These are phyloP conservation scores for Penicillium verhagenii DNA, from an alignment of 495 filamentous ascomycete species.

Conservation along the genomic window DNA sequence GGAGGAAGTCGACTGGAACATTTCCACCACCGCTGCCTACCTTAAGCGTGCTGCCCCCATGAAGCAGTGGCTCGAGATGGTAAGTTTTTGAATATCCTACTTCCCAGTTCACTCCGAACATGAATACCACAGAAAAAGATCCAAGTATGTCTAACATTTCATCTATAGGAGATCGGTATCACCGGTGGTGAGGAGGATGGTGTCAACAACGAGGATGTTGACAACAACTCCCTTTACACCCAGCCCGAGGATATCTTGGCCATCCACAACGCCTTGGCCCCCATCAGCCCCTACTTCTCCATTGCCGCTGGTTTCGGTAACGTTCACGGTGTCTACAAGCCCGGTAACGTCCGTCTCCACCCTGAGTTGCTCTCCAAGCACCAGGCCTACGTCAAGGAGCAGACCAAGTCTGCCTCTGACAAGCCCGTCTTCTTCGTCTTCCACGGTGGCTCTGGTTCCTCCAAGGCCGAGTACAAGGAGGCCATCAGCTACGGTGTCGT, in stretches of 20 bases:
- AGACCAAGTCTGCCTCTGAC: slow-evolving; percentile 61
- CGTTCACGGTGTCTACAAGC: slow-evolving; percentile 99
- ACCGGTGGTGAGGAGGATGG: slow-evolving; percentile 96
- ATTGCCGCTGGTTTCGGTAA: slow-evolving; percentile 99
- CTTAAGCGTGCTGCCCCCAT: slow-evolving; percentile 86
- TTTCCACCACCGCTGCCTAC: slow-evolving; percentile 85
- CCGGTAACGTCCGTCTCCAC: slow-evolving; percentile 94
- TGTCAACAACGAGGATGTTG: slow-evolving; percentile 67
- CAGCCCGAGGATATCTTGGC: slow-evolving; percentile 93
- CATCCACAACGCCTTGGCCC: slow-evolving; percentile 76
- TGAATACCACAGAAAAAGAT: too few relatives aligned
- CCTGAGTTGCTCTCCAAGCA: slow-evolving; percentile 93
- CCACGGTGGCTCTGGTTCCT: slow-evolving; percentile 92
- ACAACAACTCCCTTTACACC: slow-evolving; percentile 96
- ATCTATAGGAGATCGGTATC: slow-evolving; percentile 75
- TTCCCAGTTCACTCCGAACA: not conserved
- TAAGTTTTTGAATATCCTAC: slow-evolving; percentile 49
- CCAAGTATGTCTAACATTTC: slow-evolving; percentile 1
- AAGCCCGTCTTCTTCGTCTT: slow-evolving; percentile 99
- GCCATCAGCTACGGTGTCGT: slow-evolving; percentile 92
- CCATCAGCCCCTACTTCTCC: slow-evolving; percentile 91
- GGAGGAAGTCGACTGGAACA: slow-evolving; percentile 86
- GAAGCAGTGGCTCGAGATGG: slow-evolving; percentile 99
- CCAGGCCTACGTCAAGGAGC: slow-evolving; percentile 82
- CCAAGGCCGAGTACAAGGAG: slow-evolving; percentile 81